Evolutionary conservation across 2,329 filamentous ascomycete species (phyloP).

Genomic region (Sporothrix brunneoviolacea): DNA sequence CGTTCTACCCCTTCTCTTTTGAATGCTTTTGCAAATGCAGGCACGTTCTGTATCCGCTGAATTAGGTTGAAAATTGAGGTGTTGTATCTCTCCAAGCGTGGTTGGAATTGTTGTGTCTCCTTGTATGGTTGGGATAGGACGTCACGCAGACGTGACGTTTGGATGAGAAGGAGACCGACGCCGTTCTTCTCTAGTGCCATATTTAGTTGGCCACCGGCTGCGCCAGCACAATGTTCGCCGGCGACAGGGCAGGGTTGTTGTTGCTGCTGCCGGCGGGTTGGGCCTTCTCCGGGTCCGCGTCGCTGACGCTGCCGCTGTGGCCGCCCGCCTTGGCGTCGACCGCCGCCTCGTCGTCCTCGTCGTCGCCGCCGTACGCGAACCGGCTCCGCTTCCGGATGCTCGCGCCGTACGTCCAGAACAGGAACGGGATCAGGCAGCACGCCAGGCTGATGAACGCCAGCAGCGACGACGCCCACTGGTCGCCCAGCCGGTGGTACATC

Average conservation of each 20-base stretch:
- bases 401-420: slow-evolving; percentile 74
- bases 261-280: neutral
- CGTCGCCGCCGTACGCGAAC: slow-evolving; percentile 64
- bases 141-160: no score
- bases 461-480: slow-evolving; percentile 70
- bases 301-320: neutral
- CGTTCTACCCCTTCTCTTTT: no score
- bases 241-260: neutral
- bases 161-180: no score
- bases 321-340: neutral
- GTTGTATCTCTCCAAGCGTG: no score
- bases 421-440: slow-evolving; percentile 75
- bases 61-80: no score
- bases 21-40: no score
- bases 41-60: no score
- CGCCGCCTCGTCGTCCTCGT: slow-evolving; percentile 34
- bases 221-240: neutral
- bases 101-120: no score
- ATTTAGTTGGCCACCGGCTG: neutral
- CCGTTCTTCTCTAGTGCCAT: no score
- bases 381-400: slow-evolving; percentile 61
- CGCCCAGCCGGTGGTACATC: slow-evolving; percentile 67
- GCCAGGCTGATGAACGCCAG: slow-evolving; percentile 67
- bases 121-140: no score
- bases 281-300: slow-evolving; percentile 12